These are phyloP conservation scores for Fusarium fujikuroi DNA, from an alignment of 2,329 filamentous ascomycete species.

Conservation along the genomic window DNA sequence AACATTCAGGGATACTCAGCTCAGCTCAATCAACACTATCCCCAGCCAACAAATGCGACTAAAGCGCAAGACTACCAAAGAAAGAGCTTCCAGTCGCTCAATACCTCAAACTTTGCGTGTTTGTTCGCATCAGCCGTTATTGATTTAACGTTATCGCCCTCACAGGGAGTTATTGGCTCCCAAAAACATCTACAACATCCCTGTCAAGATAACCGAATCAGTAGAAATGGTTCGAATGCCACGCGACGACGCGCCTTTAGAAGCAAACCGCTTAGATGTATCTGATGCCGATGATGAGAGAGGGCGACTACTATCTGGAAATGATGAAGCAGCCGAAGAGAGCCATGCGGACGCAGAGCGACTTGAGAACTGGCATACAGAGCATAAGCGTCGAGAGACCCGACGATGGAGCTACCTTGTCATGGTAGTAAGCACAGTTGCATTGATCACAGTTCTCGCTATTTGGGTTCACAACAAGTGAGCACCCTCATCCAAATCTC, in stretches of 20 bases:
- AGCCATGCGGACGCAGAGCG: slow-evolving; percentile 25
- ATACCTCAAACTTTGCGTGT: background rate
- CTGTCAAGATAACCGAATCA: slow-evolving; percentile 23
- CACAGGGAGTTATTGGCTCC: slow-evolving; percentile 2
- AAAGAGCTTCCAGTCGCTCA: background rate
- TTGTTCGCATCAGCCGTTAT: background rate
- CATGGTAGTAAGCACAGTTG: slow-evolving; percentile 34
- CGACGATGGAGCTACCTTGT: slow-evolving; percentile 37
- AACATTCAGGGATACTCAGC: slow-evolving; percentile 28
- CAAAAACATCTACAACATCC: slow-evolving; percentile 17
- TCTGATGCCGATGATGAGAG: slow-evolving; percentile 28
- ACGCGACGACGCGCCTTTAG: slow-evolving; percentile 28
- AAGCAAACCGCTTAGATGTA: slow-evolving; percentile 11
- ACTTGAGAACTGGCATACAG: slow-evolving; percentile 32
- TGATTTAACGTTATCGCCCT: background rate
- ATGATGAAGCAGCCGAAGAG: slow-evolving; percentile 22
- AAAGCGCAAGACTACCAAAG: background rate
- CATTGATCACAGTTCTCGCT: slow-evolving; percentile 26
- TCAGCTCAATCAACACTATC: background rate
- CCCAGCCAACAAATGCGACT: background rate
- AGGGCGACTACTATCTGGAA: slow-evolving; percentile 20
- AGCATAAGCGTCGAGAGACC: slow-evolving; percentile 35
- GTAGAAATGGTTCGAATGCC: slow-evolving; percentile 26
- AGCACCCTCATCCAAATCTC: background rate
- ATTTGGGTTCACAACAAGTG: slow-evolving; percentile 38